Percentiles rank a stretch among this genome's conserved stretches.
These are phyloP conservation scores for Phytophthora fragariae DNA, from an alignment of 352 stramenopile species.

Conservation along the genomic window DNA sequence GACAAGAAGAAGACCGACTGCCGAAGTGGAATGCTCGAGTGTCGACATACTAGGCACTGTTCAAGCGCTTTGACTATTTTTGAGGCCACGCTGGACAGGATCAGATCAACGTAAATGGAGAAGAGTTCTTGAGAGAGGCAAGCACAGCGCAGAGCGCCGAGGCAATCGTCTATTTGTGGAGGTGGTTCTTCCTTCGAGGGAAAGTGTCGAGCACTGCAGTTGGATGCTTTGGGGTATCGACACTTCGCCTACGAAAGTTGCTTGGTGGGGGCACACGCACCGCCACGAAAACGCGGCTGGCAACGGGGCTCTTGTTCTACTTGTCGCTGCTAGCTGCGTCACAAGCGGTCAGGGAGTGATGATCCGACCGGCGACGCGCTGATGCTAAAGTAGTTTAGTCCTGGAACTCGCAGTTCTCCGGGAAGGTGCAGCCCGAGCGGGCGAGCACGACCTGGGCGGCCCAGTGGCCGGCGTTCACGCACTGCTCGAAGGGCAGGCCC, in stretches of 20 bases:
- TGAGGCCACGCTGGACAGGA: slow-evolving; percentile 19
- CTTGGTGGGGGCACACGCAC: slow-evolving; percentile 21
- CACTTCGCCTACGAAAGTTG: slow-evolving; percentile 42
- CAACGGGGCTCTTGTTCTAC: slow-evolving; percentile 40
- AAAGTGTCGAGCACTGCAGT: slow-evolving; percentile 31
- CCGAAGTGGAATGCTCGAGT: slow-evolving; percentile 22
- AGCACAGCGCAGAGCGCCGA: slow-evolving; percentile 28
- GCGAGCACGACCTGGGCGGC: slow-evolving; percentile 97
- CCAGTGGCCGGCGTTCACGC: slow-evolving; percentile 97
- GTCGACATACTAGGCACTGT: not conserved
- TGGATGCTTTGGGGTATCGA: slow-evolving; percentile 3
- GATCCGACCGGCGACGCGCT: slow-evolving; percentile 7
- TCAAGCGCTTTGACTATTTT: slow-evolving; percentile 20
- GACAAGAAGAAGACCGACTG: not conserved
- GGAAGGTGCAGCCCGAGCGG: slow-evolving; percentile 96
- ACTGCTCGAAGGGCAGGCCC: slow-evolving; percentile 89
- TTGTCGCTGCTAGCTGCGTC: slow-evolving; percentile 22
- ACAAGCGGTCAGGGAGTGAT: slow-evolving; percentile 4
- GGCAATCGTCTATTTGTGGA: slow-evolving; percentile 41
- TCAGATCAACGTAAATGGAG: slow-evolving; percentile 24
- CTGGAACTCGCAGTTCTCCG: slow-evolving; percentile 92
- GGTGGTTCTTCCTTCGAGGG: slow-evolving; percentile 43
- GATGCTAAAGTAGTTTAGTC: slow-evolving; percentile 51
- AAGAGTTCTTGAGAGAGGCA: not conserved
- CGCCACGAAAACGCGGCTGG: slow-evolving; percentile 23